These are phyloP conservation scores for Discostella pseudostelligera DNA, from an alignment of 108 stramenopile species.

Conservation along the genomic window DNA sequence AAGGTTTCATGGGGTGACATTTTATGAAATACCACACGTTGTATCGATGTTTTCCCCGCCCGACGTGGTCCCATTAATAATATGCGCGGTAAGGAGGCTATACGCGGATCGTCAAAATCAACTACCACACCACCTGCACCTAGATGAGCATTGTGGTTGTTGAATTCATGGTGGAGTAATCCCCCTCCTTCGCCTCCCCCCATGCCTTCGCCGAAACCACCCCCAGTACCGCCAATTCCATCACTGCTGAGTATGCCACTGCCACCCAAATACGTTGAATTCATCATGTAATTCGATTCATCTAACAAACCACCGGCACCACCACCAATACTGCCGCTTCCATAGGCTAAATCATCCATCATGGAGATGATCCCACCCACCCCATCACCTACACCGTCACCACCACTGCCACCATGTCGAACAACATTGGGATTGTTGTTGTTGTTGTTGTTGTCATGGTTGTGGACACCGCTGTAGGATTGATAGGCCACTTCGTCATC, in stretches of 20 bases:
- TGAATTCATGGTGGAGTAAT: neutral
- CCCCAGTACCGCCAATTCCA: no score
- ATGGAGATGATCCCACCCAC: neutral
- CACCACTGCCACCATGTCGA: neutral
- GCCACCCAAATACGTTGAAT: neutral
- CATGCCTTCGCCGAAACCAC: no score
- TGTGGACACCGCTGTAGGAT: neutral
- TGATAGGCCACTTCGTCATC: no score
- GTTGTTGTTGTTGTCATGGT: neutral
- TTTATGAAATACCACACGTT: constrained; percentile 98
- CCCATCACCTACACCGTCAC: neutral
- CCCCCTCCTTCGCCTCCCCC: constrained; percentile 4
- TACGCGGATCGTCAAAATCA: constrained; percentile 81
- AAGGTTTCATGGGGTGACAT: constrained; percentile 99
- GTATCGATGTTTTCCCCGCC: constrained; percentile 91
- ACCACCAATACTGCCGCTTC: no score
- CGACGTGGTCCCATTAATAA: constrained; percentile 95
- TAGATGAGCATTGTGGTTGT: neutral
- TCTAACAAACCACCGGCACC: no score
- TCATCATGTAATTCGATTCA: no score
- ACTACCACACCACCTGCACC: constrained; percentile 15
- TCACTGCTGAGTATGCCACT: no score
- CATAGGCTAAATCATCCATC: neutral
- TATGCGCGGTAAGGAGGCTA: constrained; percentile 84
- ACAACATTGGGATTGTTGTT: neutral